A percentile compares a stretch with the other conserved stretches of the same genome.
phyloP scores from a whole-genome alignment of 2,329 filamentous ascomycete species.

The Penicillium hordei region DNA sequence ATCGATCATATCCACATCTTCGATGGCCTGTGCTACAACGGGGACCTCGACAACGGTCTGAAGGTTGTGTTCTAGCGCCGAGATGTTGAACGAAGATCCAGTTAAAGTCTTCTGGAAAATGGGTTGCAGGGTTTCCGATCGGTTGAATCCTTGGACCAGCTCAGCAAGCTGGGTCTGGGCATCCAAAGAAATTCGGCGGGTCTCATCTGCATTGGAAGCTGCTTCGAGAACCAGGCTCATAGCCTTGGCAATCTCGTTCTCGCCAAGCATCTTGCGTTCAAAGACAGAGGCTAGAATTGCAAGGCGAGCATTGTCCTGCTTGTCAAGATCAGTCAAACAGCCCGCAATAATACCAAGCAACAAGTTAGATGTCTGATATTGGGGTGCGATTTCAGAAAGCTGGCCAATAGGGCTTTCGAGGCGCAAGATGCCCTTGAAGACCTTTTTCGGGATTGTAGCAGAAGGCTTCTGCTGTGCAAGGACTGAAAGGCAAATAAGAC shows the following conservation, averaged over 20 bases:
- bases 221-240: slow-evolving; percentile 37
- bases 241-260: slow-evolving; percentile 31
- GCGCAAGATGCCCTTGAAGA: slow-evolving; percentile 57
- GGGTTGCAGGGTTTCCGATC: slow-evolving; percentile 59
- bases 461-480: slow-evolving; percentile 76
- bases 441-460: slow-evolving; percentile 66
- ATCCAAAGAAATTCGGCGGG: slow-evolving; percentile 38
- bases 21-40: slow-evolving; percentile 50
- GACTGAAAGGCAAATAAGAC: slow-evolving; percentile 75
- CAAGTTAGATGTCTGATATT: slow-evolving; percentile 37
- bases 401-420: slow-evolving; percentile 34
- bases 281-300: slow-evolving; percentile 44
- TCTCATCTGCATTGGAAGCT: slow-evolving; percentile 50
- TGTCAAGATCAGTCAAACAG: slow-evolving; percentile 35
- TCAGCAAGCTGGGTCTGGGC: slow-evolving; percentile 65
- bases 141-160: slow-evolving; percentile 65
- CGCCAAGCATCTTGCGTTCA: slow-evolving; percentile 32
- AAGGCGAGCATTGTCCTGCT: slow-evolving; percentile 45
- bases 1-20: slow-evolving; percentile 55
- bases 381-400: slow-evolving; percentile 35
- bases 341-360: slow-evolving; percentile 40
- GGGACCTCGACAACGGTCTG: slow-evolving; percentile 66
- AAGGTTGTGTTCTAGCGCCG: slow-evolving; percentile 71
- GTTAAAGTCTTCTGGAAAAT: slow-evolving; percentile 68
- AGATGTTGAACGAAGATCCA: slow-evolving; percentile 68